A percentile compares a stretch with the other conserved stretches of the same genome.
phyloP scores from a whole-genome alignment of 2,329 filamentous ascomycete species.

The Fusarium musae region DNA sequence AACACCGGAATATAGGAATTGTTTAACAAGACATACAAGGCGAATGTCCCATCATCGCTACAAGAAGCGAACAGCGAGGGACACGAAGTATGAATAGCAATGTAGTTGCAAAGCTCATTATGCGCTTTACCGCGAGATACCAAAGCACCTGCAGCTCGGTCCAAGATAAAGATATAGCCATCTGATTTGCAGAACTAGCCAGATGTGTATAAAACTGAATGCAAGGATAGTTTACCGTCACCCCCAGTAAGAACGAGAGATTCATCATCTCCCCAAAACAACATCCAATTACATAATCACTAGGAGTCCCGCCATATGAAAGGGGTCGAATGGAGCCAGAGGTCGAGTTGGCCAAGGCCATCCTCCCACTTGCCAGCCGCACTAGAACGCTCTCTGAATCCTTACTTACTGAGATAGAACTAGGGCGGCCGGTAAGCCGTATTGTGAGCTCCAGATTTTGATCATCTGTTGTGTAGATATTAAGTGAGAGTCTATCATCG shows the following conservation, averaged over 20 bases:
- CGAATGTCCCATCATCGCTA: background rate
- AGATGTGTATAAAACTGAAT: accelerated
- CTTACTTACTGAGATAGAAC: accelerated
- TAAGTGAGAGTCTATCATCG: background rate
- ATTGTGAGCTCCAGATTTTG: background rate
- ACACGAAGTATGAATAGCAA: background rate
- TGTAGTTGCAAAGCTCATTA: background rate
- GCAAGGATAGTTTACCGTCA: background rate
- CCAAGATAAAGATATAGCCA: background rate
- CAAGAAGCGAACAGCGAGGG: background rate
- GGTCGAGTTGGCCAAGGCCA: background rate
- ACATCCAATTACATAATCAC: background rate
- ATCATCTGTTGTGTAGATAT: background rate
- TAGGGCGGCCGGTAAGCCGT: background rate
- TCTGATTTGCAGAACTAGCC: background rate
- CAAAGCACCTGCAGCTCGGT: background rate
- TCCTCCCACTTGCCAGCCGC: accelerated
- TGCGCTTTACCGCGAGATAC: background rate
- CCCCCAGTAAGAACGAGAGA: background rate
- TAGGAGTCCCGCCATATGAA: accelerated
- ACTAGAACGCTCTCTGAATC: background rate
- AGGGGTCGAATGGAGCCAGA: background rate
- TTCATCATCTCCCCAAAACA: background rate
- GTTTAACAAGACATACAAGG: accelerated
- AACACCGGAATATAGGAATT: accelerated